Base-by-base conservation (phyloP, 441 rosid species). In the Populus trichocarpa region DNA sequence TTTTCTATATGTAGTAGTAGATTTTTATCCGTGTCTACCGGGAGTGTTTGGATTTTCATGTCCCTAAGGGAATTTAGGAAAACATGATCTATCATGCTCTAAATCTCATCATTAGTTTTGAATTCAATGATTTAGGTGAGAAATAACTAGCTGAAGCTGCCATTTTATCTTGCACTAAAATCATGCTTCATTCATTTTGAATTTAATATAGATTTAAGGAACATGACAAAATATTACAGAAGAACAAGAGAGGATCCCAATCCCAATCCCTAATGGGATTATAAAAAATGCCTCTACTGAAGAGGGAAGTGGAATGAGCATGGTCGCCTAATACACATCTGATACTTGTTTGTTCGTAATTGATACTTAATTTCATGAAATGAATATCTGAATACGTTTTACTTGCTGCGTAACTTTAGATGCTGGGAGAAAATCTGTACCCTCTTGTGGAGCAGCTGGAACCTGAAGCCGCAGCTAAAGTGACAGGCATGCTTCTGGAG, bases 401-500 rank as follows among this genome's bases (percentile, higher is more conserved):
- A 22, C n/a, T 63, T 20, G 59, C 9, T 66, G 8, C 36, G 26
- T 63, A 64, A 26, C 65, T 75, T 63, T 14, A 92, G 98, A 87
- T 94, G 96, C 81, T 94, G 50, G 97, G 98, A 12, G 96, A 94
- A 89, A 92, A 84, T 85, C 92, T 94, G 67, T 94, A 94, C 82
- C 98, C 97, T 6, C 92, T 88, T 20, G 98, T 92, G 36, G 97
- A 94, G 46, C 94, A 90, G 85, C 86, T 94, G 69, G 95, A 94
- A 84, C 91, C 90, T 68, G 96, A 91, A 40, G 86, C 92, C 18
- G 94, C 95, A 22, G 98, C 95, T 35, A 94, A 94, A 83, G 97
- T 94, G 65, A 91, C 98, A 2, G 96, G 97, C 46, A 94, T 94
- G 98, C 97, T 94, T 74, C 81, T 94, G 82, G 98, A 94, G 80